Evolutionary conservation across 306 rosid genomes (phyloP), one percentile per base, ranked within the genome.

Genomic region (Vicia faba): DNA sequence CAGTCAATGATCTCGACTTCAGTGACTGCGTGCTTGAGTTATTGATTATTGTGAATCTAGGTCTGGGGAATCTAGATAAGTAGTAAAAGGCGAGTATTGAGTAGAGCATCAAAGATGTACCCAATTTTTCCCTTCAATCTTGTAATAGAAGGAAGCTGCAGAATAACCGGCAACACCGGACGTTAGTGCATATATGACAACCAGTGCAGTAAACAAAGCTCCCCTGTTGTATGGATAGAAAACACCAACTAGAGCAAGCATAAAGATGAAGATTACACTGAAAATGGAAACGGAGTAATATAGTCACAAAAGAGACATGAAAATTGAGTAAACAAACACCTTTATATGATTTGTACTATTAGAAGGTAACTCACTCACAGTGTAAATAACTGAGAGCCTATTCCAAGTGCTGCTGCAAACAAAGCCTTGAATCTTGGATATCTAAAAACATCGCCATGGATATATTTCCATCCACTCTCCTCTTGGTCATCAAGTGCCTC

Each of bases 221-320:
- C 87, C 84, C 8, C 84, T 75, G 54, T 83, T 83, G 78, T 80
- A 80, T 62, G 84, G 84, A 77, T 80, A 83, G 66, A 83, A 80
- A 31, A 74, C 80, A 16, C 87, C 84, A 36, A 77, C 80, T 70
- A 83, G 81, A 31, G 84, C 84, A 56, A 80, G 87, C 79, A 83
- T 61, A 62, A 80, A 77, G 58, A 77, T 67, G 81, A 77, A 77
- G 60, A 74, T 69, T 71, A 82, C 64, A 41, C 87, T 83, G 84
- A 62, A 83, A 80, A 35, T 45, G 61, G 13, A 11, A 74, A 56
- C 65, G 71, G 25, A 56, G 12, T 41, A 40, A 55, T 44, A 61
- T 28, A 14, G 53, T 73, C 66, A 73, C 28, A 28, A 60, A 57
- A 59, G 6, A 60, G 18, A 66, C 2, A 33, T 8, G 45, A 39